Base-by-base conservation (phyloP, 2,329 filamentous ascomycete species). In the Fusarium miscanthi region DNA sequence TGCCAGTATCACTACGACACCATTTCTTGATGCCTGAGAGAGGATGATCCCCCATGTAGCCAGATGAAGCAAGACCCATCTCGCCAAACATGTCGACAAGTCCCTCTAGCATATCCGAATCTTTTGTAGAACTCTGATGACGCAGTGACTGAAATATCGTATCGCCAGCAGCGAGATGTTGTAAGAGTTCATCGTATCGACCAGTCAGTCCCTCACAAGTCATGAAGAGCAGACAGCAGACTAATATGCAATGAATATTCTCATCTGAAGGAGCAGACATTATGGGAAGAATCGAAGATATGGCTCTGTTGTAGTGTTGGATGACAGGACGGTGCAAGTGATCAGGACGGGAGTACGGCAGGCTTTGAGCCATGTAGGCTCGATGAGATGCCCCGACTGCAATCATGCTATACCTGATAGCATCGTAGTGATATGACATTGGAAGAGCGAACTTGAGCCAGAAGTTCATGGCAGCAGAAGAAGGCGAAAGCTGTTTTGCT, bases 231-330 rank as follows among this genome's bases (percentile, higher is more conserved):
- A 67, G 37, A 14, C 64, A 67, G 10, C 62, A 67, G 3, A 67
- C 38, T 0, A 67, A 6, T 9, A 66, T 60, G 2, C 53, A 60
- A 27, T 66, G 35, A 11, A 66, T 52, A 3, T 61, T 46, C 14
- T 17, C 33, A 1, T 33, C 3, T 10, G 33, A 37, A 0, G 53
- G 45, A 0, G 45, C n/a, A 0, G 64, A 66, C 64, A 67, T 66
- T 4, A 66, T 14, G 2, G 64, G 62, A 2, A 67, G 6, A 4
- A 67, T 66, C 0, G 62, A 66, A 0, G 62, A 46, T 40, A 67
- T 67, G 11, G 64, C 64, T 48, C 19, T 67, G 35, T 67, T 67
- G 6, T 67, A 67, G 6, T 67, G 64, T 1, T 66, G 64, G 11
- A 67, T 67, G 16, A 67, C 53, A 8, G 54, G 63, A 3, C 45